Evolutionary conservation across 192 early-diverging fungal genomes (phyloP).

Genomic region (Kappamyces sp.): DNA sequence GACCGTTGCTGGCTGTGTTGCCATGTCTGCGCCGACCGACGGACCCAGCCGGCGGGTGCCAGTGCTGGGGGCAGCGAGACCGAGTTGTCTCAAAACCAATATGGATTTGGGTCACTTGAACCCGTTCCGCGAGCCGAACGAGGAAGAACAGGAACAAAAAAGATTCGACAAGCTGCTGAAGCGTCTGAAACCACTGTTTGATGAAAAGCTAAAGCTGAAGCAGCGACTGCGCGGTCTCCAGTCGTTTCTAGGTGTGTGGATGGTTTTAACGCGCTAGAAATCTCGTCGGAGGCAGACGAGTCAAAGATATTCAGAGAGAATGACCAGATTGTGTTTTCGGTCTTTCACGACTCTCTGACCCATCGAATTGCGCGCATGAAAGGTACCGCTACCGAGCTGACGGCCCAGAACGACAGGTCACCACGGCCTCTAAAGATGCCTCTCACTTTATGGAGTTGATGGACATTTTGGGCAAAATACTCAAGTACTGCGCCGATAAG

Average conservation of each 20-base stretch:
- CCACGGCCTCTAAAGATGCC: constrained; percentile 60
- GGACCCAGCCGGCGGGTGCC: too few relatives aligned
- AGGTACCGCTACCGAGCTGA: constrained; percentile 41
- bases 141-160: constrained; percentile 39
- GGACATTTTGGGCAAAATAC: constrained; percentile 58
- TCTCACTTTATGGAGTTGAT: constrained; percentile 57
- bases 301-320: constrained; percentile 73
- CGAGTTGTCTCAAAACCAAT: too few relatives aligned
- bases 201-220: constrained; percentile 71
- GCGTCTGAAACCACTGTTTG: constrained; percentile 69
- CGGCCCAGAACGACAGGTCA: constrained; percentile 50
- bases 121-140: too few relatives aligned
- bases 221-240: constrained; percentile 58
- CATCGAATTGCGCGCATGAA: constrained; percentile 72
- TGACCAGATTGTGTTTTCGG: constrained; percentile 61
- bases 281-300: constrained; percentile 62
- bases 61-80: too few relatives aligned
- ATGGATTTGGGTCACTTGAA: too few relatives aligned
- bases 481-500: constrained; percentile 60
- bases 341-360: constrained; percentile 61
- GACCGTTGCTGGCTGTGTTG: too few relatives aligned
- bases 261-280: constrained; percentile 37
- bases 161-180: constrained; percentile 63
- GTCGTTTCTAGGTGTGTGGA: constrained; percentile 60
- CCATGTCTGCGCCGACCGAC: too few relatives aligned